phyloP scores from a whole-genome alignment of 2,329 filamentous ascomycete genomes.

The Aspergillus fischeri region DNA sequence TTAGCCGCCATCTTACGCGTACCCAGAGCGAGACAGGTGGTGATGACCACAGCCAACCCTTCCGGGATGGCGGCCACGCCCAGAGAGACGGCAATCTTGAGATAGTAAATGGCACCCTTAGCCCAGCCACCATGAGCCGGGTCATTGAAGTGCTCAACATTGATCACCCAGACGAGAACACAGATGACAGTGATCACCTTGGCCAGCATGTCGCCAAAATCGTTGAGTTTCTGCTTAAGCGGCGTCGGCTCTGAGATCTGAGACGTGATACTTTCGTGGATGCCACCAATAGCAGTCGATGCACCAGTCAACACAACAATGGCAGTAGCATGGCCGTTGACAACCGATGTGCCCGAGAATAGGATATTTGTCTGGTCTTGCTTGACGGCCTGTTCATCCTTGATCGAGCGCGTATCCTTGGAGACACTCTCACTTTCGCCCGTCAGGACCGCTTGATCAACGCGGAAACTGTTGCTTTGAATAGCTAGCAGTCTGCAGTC shows the following conservation, averaged over 20 bases:
- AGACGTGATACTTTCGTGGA: slow-evolving; percentile 95
- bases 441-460: slow-evolving; percentile 95
- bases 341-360: slow-evolving; percentile 96
- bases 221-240: slow-evolving; percentile 96
- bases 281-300: slow-evolving; percentile 93
- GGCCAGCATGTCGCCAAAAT: slow-evolving; percentile 91
- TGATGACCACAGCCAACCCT: slow-evolving; percentile 95
- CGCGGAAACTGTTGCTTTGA: slow-evolving; percentile 93
- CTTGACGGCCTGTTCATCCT: slow-evolving; percentile 81
- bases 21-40: slow-evolving; percentile 92
- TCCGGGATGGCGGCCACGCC: slow-evolving; percentile 97
- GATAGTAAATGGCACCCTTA: slow-evolving; percentile 98
- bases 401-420: slow-evolving; percentile 69
- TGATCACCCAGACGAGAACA: slow-evolving; percentile 95
- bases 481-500: slow-evolving; percentile 88
- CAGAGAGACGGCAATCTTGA: slow-evolving; percentile 98
- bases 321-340: slow-evolving; percentile 87
- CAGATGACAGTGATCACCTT: slow-evolving; percentile 99
- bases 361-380: slow-evolving; percentile 98
- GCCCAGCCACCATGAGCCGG: slow-evolving; percentile 88
- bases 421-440: slow-evolving; percentile 96
- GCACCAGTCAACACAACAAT: slow-evolving; percentile 86
- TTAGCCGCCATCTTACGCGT: slow-evolving; percentile 98
- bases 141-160: slow-evolving; percentile 95
- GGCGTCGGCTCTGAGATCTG: slow-evolving; percentile 98